Base-by-base conservation (phyloP, 2,329 filamentous ascomycete species). In the Paecilomyces formosus region DNA sequence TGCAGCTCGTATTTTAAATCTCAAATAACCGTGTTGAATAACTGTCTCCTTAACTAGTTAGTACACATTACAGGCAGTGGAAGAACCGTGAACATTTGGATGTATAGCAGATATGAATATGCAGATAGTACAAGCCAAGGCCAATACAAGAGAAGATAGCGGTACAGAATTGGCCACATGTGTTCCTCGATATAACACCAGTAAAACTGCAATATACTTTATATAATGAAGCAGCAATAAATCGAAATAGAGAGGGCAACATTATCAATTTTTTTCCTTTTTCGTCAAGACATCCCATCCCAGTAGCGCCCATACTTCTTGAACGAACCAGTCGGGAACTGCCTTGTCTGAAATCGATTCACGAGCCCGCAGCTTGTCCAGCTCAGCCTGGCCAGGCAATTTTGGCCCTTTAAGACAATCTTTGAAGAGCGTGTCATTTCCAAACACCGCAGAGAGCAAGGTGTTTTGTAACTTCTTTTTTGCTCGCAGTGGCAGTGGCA, bases 221-320 rank as follows among this genome's bases (percentile, higher is more conserved):
- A 21, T 45, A 45, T 45, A 45, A 45, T 18, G 39, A 45, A 45
- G 2, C 39, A 52, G 52, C 35, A 21, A 39, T 2, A 39, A 21
- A 55, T 55, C 6, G 22, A 26, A n/a, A 26, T n/a, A 22, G 22
- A 4, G 18, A 22, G 54, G 2, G 1, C 4, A 24, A 28, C 24
- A 45, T 54, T 4, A 7, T 55, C 22, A 55, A 7, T 18, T 18
- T 15, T 45, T 28, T 26, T 53, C 49, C 2, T 51, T 31, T 5
- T 51, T 60, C 55, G 33, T 60, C 53, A 75, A 49, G 55, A 73
- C 59, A 55, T 85, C 81, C 83, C 83, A 86, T 0, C 84, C 83
- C 6, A 86, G 64, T 56, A 85, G 65, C 56, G 75, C 70, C 84
- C 84, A 86, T 1, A 85, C 68, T 62, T 85, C 79, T 57, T 76